Evolutionary conservation across 148 eudicot genomes (phyloP).

Genomic region (Tetragonia tetragonoides): DNA sequence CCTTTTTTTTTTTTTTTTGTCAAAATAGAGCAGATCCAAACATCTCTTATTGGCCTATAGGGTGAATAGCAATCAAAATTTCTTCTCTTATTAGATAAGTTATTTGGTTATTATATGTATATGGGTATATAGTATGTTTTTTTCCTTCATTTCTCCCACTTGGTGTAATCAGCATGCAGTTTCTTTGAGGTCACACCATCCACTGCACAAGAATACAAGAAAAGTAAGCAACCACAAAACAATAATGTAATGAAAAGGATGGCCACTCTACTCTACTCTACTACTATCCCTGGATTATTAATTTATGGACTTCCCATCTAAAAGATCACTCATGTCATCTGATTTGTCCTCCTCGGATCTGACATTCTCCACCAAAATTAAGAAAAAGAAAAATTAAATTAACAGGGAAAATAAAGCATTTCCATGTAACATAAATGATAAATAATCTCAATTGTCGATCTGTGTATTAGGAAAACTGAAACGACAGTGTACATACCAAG

Average conservation of each 20-base stretch:
- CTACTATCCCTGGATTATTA: background rate
- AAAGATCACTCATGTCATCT: conserved; percentile 2
- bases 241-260: background rate
- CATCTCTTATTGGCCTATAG: background rate
- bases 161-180: conserved; percentile 31
- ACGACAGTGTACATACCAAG: too few relatives aligned
- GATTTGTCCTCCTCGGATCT: conserved; percentile 20
- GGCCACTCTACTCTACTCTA: background rate
- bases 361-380: background rate
- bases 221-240: background rate
- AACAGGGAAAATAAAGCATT: too few relatives aligned
- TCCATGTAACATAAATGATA: too few relatives aligned
- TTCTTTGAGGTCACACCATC: conserved; percentile 30
- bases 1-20: background rate
- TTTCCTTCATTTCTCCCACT: conserved; percentile 21
- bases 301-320: background rate
- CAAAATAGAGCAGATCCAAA: background rate
- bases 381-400: too few relatives aligned
- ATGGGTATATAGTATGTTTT: background rate
- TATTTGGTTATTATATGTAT: background rate
- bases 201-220: conserved; percentile 19
- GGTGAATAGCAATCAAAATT: conserved; percentile 20
- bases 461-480: too few relatives aligned
- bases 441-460: too few relatives aligned
- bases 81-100: conserved; percentile 8